These are phyloP conservation scores for Solidago caesia DNA, from an alignment of 129 eudicot genomes.

Conservation along the genomic window DNA sequence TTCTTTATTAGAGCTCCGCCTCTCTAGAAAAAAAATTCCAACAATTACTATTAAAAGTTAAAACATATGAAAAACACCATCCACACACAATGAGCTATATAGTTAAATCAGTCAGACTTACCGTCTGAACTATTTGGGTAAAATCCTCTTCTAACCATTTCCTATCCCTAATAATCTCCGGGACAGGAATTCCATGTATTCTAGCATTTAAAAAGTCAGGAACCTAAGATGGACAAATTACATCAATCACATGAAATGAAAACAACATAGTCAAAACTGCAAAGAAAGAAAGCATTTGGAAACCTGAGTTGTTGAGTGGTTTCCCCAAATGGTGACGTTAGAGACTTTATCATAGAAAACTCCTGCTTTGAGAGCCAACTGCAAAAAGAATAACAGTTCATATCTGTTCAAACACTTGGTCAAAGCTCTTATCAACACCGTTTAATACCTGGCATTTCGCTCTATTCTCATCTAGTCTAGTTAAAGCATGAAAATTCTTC, in stretches of 20 bases:
- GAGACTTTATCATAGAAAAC: constrained; percentile 95
- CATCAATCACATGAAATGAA: constrained; percentile 13
- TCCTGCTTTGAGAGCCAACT: constrained; percentile 97
- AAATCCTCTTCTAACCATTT: constrained; percentile 97
- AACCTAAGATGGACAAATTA: constrained; percentile 47
- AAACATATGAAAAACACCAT: neutral
- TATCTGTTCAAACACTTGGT: neutral
- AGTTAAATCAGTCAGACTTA: constrained; percentile 28
- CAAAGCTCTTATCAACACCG: constrained; percentile 6
- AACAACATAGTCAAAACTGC: neutral
- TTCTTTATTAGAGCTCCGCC: constrained; percentile 86
- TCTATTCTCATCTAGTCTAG: constrained; percentile 98
- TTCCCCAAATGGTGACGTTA: constrained; percentile 97
- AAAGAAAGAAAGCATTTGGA: neutral
- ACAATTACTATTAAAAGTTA: neutral
- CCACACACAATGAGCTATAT: neutral
- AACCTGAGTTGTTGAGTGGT: constrained; percentile 99
- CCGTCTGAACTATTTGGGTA: constrained; percentile 83
- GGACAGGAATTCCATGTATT: constrained; percentile 77
- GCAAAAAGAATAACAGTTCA: constrained; percentile 17
- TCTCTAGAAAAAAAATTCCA: constrained; percentile 50
- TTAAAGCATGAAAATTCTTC: constrained; percentile 92
- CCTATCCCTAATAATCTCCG: constrained; percentile 77
- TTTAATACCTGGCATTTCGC: constrained; percentile 89
- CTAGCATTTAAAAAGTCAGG: constrained; percentile 90